Base-by-base conservation (phyloP, 192 early-diverging fungal species). In the Gamsiella multidivaricata region DNA sequence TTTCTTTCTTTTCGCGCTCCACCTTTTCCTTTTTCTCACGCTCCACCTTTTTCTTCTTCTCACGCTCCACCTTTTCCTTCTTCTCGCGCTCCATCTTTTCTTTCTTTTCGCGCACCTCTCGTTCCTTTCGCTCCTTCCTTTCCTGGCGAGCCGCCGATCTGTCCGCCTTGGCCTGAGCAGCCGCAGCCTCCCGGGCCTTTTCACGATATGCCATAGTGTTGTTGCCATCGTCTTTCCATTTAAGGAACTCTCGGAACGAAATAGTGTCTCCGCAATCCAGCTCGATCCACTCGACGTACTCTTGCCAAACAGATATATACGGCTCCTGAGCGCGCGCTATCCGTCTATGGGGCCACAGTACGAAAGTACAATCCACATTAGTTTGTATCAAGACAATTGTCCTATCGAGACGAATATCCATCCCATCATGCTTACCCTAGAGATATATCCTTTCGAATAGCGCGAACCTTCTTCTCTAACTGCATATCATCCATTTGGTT, bases 241-340 rank as follows among this genome's bases (percentile, higher is more conserved):
- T 28, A 18, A 78, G 28, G 37, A 78, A 78, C 17, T 51, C 53
- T 14, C 18, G 23, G 32, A 78, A 32, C 1, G 36, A 54, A 0
- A 62, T 47, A 11, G 59, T 54, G 11, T 50, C 50, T 5, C 45
- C 51, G 11, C 66, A 33, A 26, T 69, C 74, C 25, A 78, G 47
- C 46, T 63, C 74, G 29, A 78, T 47, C 74, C 74, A 78, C n/a
- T 78, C 74, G 1, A 55, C 43, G n/a, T 69, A 78, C 56, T 78
- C 74, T 22, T 78, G 74, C 39, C 46, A 78, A 3, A 43, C 56
- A 4, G 74, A 78, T 0, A 69, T 5, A 3, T 43, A 62, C 0
- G 74, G 59, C 29, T 64, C 65, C 8, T 29, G 55, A 17, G 9
- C 5, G 11, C 25, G 9, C 10, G 60, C 29, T 5, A 22, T 36